Percentiles rank a stretch among this genome's conserved stretches.
phyloP scores from a whole-genome alignment of 2,329 filamentous ascomycete genomes.

The Dichotomopilus funicola region DNA sequence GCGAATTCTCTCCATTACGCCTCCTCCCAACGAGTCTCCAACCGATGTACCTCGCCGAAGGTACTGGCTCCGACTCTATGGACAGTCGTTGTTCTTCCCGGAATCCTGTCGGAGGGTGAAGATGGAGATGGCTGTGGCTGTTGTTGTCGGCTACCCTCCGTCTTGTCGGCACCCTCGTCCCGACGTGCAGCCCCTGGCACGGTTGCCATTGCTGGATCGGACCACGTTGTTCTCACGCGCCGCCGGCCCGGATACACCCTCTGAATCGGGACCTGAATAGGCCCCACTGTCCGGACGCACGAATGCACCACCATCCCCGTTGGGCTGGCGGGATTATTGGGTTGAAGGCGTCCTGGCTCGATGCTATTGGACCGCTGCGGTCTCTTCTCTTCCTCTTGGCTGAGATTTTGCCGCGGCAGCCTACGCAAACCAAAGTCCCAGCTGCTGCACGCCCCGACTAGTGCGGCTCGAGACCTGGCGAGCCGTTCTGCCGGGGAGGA shows the following conservation, averaged over 20 bases:
- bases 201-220: background rate
- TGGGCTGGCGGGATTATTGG: no score
- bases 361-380: background rate
- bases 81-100: no score
- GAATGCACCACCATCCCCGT: background rate
- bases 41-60: no score
- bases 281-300: background rate
- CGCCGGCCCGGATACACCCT: background rate
- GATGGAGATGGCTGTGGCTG: no score
- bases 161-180: no score
- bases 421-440: background rate
- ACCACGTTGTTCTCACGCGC: background rate
- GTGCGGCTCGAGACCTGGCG: constrained; percentile 21
- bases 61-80: no score
- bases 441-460: constrained; percentile 2
- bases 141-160: no score
- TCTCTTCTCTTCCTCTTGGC: constrained; percentile 2
- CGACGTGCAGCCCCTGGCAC: no score
- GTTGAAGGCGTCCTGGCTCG: no score
- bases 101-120: no score
- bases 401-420: background rate
- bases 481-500: constrained; percentile 30
- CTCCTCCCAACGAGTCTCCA: no score
- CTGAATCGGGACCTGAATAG: background rate
- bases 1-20: no score